These are phyloP conservation scores for Passalora sequoiae DNA, from an alignment of 2,329 filamentous ascomycete species.

Conservation along the genomic window DNA sequence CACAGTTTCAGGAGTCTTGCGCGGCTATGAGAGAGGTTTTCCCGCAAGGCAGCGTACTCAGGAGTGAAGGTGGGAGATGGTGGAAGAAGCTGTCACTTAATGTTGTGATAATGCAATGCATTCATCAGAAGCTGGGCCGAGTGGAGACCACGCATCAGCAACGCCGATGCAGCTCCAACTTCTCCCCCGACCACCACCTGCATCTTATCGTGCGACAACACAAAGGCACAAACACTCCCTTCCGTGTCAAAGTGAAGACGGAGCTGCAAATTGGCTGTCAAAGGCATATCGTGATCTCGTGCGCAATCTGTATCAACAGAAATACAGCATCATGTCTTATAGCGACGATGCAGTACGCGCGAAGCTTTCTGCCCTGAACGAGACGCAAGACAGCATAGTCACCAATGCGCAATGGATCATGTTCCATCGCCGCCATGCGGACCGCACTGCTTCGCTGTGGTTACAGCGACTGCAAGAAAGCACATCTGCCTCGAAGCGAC, in stretches of 20 bases:
- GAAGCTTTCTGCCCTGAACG: conserved; percentile 90
- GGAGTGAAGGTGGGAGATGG: not conserved
- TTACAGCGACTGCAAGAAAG: conserved; percentile 84
- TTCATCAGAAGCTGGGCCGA: no score
- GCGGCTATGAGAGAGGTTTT: not conserved
- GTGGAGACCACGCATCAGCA: no score
- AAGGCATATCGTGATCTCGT: conserved; percentile 5
- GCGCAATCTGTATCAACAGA: conserved; percentile 2
- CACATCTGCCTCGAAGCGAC: conserved; percentile 67
- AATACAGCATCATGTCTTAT: conserved; percentile 67
- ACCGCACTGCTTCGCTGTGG: conserved; percentile 89
- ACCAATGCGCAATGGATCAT: conserved; percentile 99
- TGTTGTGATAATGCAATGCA: no score
- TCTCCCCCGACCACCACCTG: not conserved
- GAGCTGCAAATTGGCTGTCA: not conserved
- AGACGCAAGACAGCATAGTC: conserved; percentile 95
- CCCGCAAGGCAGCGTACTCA: no score
- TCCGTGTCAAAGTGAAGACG: not conserved
- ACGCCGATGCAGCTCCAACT: no score
- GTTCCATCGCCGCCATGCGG: conserved; percentile 93
- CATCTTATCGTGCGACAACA: not conserved
- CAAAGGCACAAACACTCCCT: not conserved
- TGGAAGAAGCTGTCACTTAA: no score
- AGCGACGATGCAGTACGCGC: conserved; percentile 92
- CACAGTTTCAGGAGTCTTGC: not conserved